These are phyloP conservation scores for Saccharomycopsis vini DNA, from an alignment of 805 yeast species.

Conservation along the genomic window DNA sequence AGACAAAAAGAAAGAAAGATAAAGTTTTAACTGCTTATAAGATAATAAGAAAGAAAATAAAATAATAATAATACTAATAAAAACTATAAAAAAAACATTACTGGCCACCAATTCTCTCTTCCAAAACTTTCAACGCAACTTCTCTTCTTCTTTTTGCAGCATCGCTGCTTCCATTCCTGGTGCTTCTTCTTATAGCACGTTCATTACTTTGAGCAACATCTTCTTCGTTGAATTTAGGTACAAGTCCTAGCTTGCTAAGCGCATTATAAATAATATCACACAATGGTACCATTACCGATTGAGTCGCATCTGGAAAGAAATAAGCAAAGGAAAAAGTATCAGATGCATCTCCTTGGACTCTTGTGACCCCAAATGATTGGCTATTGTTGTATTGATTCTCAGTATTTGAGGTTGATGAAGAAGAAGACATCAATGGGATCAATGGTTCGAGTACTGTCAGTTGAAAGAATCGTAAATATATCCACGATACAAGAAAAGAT, in stretches of 20 bases:
- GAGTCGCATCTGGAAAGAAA: constrained; percentile 66
- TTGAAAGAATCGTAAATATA: constrained; percentile 72
- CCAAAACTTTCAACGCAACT: constrained; percentile 65
- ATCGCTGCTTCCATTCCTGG: constrained; percentile 44
- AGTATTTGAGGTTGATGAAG: constrained; percentile 22
- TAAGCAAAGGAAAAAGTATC: constrained; percentile 78
- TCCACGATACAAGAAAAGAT: constrained; percentile 64
- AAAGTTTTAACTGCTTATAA: too few species aligned
- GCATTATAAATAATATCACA: constrained; percentile 36
- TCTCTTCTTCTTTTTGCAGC: constrained; percentile 69
- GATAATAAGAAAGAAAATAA: constrained; percentile 27
- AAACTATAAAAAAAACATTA: constrained; percentile 29
- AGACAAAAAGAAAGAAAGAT: too few species aligned
- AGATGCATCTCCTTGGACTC: constrained; percentile 74
- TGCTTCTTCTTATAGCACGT: constrained; percentile 53
- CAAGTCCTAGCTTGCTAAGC: constrained; percentile 35
- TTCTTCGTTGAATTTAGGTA: constrained; percentile 57
- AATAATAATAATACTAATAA: constrained; percentile 25
- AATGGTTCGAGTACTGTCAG: constrained; percentile 43
- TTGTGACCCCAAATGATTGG: constrained; percentile 22
- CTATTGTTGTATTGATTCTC: constrained; percentile 11
- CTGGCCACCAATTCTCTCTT: constrained; percentile 40
- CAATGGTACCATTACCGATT: constrained; percentile 42
- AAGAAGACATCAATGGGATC: too few species aligned
- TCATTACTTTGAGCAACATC: constrained; percentile 67